Evolutionary conservation across 495 filamentous ascomycete genomes (phyloP).

Genomic region (Aspergillus saccharolyticus): DNA sequence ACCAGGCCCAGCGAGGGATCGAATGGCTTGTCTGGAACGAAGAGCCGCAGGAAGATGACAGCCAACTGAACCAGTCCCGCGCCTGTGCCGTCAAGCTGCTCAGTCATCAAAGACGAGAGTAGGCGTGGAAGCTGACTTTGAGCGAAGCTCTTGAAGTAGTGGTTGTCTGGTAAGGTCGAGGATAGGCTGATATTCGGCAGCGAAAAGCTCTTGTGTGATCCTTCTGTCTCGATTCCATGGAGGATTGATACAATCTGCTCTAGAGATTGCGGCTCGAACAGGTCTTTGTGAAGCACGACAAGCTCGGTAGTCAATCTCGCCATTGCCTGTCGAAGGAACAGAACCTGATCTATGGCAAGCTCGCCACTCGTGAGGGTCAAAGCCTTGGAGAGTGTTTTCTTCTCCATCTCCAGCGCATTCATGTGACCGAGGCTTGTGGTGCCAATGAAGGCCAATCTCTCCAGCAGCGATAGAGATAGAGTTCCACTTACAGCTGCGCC

Average conservation of each 20-base stretch:
- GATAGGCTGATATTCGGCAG: slow-evolving; percentile 18
- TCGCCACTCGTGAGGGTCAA: slow-evolving; percentile 44
- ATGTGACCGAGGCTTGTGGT: slow-evolving; percentile 56
- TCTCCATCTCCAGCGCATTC: slow-evolving; percentile 59
- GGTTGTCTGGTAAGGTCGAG: slow-evolving; percentile 21
- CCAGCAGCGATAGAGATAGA: slow-evolving; percentile 52
- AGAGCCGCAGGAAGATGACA: slow-evolving; percentile 58
- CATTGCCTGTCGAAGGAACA: slow-evolving; percentile 43
- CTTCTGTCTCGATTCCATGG: slow-evolving; percentile 22
- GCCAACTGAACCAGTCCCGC: slow-evolving; percentile 37
- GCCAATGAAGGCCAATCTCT: slow-evolving; percentile 48
- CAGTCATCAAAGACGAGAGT: slow-evolving; percentile 22
- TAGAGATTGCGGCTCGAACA: slow-evolving; percentile 30
- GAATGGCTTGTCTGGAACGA: slow-evolving; percentile 77
- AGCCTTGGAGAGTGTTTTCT: slow-evolving; percentile 54
- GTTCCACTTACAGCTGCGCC: slow-evolving; percentile 45
- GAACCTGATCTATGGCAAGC: slow-evolving; percentile 43
- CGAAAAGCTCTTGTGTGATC: slow-evolving; percentile 10
- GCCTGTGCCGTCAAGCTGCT: slow-evolving; percentile 22
- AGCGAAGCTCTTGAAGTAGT: slow-evolving; percentile 35
- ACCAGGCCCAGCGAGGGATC: slow-evolving; percentile 79
- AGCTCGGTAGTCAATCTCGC: slow-evolving; percentile 46
- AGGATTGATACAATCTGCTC: slow-evolving; percentile 25
- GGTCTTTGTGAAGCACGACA: slow-evolving; percentile 37
- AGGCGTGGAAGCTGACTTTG: slow-evolving; percentile 31